Conservation (phyloP, 2,329 filamentous ascomycete genomes). For the Karstenula rhodostoma region DNA sequence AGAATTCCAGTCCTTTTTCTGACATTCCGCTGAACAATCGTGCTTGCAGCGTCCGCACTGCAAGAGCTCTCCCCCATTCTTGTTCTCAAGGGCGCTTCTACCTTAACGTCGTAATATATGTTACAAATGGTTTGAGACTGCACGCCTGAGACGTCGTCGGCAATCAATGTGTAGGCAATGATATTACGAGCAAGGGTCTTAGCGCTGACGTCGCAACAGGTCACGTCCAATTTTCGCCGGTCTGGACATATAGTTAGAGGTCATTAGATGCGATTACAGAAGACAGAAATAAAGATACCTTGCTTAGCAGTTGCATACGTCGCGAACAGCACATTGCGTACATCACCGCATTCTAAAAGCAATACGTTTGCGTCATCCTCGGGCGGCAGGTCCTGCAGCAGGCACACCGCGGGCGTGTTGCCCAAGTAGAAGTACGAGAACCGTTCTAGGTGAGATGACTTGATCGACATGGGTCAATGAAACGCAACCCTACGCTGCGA, state of each 20-base stretch:
- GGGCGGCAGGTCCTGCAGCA: constrained; percentile 42
- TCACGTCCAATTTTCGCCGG: constrained; percentile 46
- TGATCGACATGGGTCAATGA: too few relatives aligned
- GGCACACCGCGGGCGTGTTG: constrained; percentile 61
- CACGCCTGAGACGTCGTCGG: too few relatives aligned
- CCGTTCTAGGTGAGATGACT: background rate
- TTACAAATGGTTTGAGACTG: too few relatives aligned
- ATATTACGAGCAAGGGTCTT: constrained; percentile 52
- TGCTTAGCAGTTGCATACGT: constrained; percentile 18
- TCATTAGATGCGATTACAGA: background rate
- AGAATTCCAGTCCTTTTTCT: too few relatives aligned
- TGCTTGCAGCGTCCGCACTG: too few relatives aligned
- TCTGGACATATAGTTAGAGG: background rate
- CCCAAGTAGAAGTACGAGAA: constrained; percentile 49
- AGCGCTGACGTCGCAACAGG: constrained; percentile 63
- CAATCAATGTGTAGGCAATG: too few relatives aligned
- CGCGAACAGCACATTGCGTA: constrained; percentile 63
- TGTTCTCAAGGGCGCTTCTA: too few relatives aligned
- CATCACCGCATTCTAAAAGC: constrained; percentile 65
- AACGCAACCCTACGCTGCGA: too few relatives aligned
- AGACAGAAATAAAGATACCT: constrained; percentile 5
- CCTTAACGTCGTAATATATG: too few relatives aligned
- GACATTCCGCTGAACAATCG: too few relatives aligned
- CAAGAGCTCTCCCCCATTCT: too few relatives aligned
- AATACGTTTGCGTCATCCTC: constrained; percentile 46